phyloP scores from a whole-genome alignment of 176 grass and related monocot species.

The Carex myosuroides region DNA sequence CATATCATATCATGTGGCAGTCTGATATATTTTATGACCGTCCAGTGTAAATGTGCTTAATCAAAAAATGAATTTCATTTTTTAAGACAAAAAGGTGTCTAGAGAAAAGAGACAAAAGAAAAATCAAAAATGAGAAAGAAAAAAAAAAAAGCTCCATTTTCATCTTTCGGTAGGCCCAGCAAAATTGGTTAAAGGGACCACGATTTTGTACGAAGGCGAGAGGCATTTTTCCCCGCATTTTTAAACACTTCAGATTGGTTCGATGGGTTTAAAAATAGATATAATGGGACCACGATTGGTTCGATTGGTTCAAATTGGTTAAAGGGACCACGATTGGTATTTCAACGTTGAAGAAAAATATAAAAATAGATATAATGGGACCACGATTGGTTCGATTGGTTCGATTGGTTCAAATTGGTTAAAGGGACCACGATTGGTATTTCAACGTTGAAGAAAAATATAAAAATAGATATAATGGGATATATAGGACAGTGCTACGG shows the following conservation, averaged over 20 bases:
- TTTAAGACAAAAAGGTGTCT: not conserved
- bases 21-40: not conserved
- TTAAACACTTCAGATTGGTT: not conserved
- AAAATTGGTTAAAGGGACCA: not conserved
- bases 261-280: too few species aligned
- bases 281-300: too few species aligned
- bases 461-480: too few species aligned
- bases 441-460: too few species aligned
- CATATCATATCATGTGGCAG: not conserved
- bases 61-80: not conserved
- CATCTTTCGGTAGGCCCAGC: not conserved
- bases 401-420: too few species aligned
- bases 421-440: too few species aligned
- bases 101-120: not conserved
- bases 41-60: not conserved
- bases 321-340: too few species aligned
- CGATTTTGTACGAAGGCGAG: slow-evolving; percentile 11
- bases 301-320: too few species aligned
- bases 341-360: too few species aligned
- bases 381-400: too few species aligned
- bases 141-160: not conserved
- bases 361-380: too few species aligned
- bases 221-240: slow-evolving; percentile 7
- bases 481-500: too few species aligned
- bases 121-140: not conserved